Evolutionary conservation across 2,329 filamentous ascomycete genomes (phyloP), one percentile per base, ranked within the genome.

Genomic region (Colletotrichum tanaceti): DNA sequence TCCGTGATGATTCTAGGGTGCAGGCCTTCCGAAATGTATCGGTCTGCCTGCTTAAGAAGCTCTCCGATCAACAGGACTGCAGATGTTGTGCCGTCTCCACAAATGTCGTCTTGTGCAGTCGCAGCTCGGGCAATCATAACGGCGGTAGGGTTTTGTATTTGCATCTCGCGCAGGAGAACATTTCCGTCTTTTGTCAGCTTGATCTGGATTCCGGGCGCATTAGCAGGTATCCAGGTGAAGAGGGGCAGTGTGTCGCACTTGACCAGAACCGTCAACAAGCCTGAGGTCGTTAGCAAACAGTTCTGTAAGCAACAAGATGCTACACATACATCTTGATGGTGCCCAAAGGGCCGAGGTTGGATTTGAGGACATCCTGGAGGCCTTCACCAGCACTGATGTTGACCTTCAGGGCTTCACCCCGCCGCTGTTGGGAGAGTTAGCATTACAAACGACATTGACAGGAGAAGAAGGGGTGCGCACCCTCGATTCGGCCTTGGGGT

Each of bases 151-250:
- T 98, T 98, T 84, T 98, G 95, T 79, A 98, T 98, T 89, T 98
- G 94, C 89, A 91, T 91, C 80, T 91, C 89, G 75, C 89, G 85
- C 72, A 91, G 82, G 32, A 91, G 85, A 70, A 98, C 95, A 77
- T 97, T 98, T 79, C 96, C 96, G 83, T 99, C 96, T 82, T 99
- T 99, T 75, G 96, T 99, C 79, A 99, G 88, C 85, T 99, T 99
- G 85, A 99, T 99, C 89, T 96, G 74, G 78, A 70, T 38, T 57
- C 59, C 55, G 49, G 43, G 63, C 52, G 62, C 62, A 58, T 70
- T 66, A 69, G 66, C 55, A 60, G 57, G 32, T 14, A 49, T 58
- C 43, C 41, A 49, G 68, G 52, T 62, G 68, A 43, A 53, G 57
- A 62, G 49, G 68, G 57, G 65, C 47, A 61, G 47, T 63, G 71